Percentiles rank a stretch among this genome's conserved stretches.
phyloP scores from a whole-genome alignment of 2,329 filamentous ascomycete species.

The Penicillium sp. region DNA sequence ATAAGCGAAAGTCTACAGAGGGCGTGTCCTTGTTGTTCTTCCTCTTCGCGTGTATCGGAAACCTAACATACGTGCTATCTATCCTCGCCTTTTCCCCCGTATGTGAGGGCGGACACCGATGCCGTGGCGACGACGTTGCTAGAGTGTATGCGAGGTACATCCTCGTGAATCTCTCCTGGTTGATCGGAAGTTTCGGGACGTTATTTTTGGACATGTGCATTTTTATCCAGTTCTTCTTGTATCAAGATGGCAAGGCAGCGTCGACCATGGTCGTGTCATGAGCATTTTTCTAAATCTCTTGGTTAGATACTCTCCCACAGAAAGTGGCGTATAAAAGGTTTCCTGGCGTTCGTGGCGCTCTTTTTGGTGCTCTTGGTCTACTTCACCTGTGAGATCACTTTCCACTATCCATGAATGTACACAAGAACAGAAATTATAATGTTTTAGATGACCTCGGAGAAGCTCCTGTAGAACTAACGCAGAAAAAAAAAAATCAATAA shows the following conservation, averaged over 20 bases:
- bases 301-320: background rate
- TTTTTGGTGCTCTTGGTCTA: background rate
- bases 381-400: background rate
- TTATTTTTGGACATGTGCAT: constrained; percentile 83
- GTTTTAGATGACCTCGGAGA: background rate
- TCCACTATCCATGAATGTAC: background rate
- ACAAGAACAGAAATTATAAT: background rate
- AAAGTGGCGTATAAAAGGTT: background rate
- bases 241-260: constrained; percentile 53
- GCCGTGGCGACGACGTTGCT: constrained; percentile 67
- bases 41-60: constrained; percentile 93
- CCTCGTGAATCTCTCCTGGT: constrained; percentile 87
- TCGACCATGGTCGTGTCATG: constrained; percentile 9
- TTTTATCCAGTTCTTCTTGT: constrained; percentile 91
- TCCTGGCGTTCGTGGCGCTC: background rate
- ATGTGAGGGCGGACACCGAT: constrained; percentile 58
- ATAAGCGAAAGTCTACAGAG: constrained; percentile 88
- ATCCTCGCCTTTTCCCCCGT: constrained; percentile 88
- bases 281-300: background rate
- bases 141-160: constrained; percentile 80
- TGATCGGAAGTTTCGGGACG: constrained; percentile 87
- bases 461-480: background rate
- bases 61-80: constrained; percentile 88
- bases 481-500: background rate
- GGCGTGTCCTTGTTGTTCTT: constrained; percentile 95